Conservation (phyloP, 2,329 filamentous ascomycete species). For the Aspergillus fijiensis region DNA sequence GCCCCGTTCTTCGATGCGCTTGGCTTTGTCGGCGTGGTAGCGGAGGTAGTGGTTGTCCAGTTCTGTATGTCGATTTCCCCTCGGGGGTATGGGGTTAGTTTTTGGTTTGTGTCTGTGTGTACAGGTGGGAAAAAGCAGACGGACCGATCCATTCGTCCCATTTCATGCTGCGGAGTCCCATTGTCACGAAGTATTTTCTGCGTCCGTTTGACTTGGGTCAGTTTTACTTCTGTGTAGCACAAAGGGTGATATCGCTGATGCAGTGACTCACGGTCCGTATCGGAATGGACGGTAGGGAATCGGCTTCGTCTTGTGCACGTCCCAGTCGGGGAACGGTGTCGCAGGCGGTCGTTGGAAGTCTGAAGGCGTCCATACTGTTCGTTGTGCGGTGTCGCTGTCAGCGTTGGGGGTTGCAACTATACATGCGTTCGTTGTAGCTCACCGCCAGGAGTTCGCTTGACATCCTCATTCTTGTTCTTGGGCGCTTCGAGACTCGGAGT, state of each 20-base stretch:
- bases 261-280: constrained; percentile 67
- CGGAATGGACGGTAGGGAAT: constrained; percentile 77
- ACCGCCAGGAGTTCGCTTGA: constrained; percentile 50
- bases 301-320: constrained; percentile 66
- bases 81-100: too few relatives aligned
- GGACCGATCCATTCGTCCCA: constrained; percentile 71
- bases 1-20: constrained; percentile 66
- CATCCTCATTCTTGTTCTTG: constrained; percentile 15
- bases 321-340: constrained; percentile 66
- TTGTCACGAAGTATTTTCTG: constrained; percentile 69
- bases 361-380: constrained; percentile 56
- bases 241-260: too few relatives aligned
- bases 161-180: constrained; percentile 70
- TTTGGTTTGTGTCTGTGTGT: too few relatives aligned
- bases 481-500: constrained; percentile 50
- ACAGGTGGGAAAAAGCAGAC: not conserved
- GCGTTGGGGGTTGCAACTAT: too few relatives aligned
- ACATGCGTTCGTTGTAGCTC: constrained; percentile 10
- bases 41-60: constrained; percentile 75
- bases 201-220: not conserved
- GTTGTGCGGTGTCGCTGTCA: not conserved
- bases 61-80: constrained; percentile 46
- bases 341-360: constrained; percentile 61
- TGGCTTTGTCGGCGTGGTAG: constrained; percentile 70
- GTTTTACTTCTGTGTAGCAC: not conserved